Conservation (phyloP, 2,329 filamentous ascomycete genomes). For the Sporothrix euskadiensis region DNA sequence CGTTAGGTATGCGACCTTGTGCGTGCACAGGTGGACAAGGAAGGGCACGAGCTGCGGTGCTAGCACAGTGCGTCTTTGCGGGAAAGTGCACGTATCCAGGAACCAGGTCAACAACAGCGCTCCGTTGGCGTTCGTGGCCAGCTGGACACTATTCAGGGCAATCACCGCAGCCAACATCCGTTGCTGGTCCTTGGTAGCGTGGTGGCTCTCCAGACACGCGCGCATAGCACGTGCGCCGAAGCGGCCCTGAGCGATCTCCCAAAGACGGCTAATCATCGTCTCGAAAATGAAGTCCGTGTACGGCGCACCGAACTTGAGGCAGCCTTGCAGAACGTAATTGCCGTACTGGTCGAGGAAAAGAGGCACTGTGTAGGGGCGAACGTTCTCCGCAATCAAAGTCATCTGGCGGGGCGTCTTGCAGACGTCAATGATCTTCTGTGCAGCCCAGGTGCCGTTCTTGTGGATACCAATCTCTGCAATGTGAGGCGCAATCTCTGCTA, state of each 20-base stretch:
- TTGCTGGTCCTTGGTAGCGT: conserved; percentile 92
- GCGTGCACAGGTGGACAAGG: conserved; percentile 91
- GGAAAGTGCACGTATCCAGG: conserved; percentile 95
- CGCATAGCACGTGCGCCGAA: conserved; percentile 96
- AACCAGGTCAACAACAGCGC: conserved; percentile 95
- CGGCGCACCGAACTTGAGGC: conserved; percentile 83
- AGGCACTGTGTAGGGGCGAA: conserved; percentile 83
- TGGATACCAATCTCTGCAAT: conserved; percentile 95
- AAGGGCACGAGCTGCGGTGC: conserved; percentile 90
- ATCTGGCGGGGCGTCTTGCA: conserved; percentile 84
- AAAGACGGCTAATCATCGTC: conserved; percentile 90
- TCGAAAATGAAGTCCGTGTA: conserved; percentile 98
- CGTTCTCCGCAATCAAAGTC: conserved; percentile 76
- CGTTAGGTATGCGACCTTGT: conserved; percentile 97
- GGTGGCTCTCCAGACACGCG: conserved; percentile 93
- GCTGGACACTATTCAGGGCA: conserved; percentile 92
- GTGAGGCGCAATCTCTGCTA: conserved; percentile 82
- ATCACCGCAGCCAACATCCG: conserved; percentile 91
- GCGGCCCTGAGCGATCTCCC: conserved; percentile 88
- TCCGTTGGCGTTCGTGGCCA: conserved; percentile 94
- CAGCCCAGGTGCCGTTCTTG: conserved; percentile 99
- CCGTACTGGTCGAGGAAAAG: conserved; percentile 97
- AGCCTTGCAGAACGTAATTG: conserved; percentile 97
- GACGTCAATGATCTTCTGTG: conserved; percentile 98
- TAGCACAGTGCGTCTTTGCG: conserved; percentile 83